These are phyloP conservation scores for Lophium mytilinum DNA, from an alignment of 495 filamentous ascomycete species.

Conservation along the genomic window DNA sequence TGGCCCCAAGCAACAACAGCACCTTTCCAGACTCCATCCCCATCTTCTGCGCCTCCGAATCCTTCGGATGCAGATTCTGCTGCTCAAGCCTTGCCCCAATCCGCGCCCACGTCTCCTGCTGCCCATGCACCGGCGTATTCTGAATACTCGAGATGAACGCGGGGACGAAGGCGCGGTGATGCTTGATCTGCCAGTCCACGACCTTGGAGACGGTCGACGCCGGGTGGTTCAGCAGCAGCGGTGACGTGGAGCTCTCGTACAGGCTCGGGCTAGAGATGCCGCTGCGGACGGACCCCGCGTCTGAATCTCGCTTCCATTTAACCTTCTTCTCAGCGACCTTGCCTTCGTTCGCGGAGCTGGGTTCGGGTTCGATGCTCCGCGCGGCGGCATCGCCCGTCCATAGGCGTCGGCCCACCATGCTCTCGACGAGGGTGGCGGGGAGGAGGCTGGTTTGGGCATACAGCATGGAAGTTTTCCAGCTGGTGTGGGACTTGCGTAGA, in stretches of 20 bases:
- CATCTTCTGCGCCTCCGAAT: constrained; percentile 14
- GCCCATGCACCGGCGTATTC: constrained; percentile 45
- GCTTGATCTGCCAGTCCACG: constrained; percentile 49
- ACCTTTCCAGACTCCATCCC: constrained; percentile 43
- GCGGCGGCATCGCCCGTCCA: constrained; percentile 6
- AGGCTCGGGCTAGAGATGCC: constrained; percentile 1
- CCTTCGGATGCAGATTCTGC: constrained; percentile 26
- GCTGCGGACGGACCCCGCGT: background rate
- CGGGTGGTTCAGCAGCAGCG: constrained; percentile 31
- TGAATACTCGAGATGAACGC: constrained; percentile 52
- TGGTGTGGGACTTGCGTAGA: constrained; percentile 56
- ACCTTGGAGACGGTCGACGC: constrained; percentile 38
- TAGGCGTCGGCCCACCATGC: constrained; percentile 49
- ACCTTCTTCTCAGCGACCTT: constrained; percentile 13
- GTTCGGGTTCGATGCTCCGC: constrained; percentile 19
- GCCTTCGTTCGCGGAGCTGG: constrained; percentile 9
- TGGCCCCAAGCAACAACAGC: constrained; percentile 46
- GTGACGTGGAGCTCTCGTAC: constrained; percentile 3
- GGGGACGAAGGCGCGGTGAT: constrained; percentile 49
- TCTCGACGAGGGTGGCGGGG: constrained; percentile 48
- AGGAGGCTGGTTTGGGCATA: constrained; percentile 49
- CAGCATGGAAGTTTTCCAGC: constrained; percentile 49
- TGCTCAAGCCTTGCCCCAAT: constrained; percentile 45
- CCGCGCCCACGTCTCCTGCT: constrained; percentile 49
- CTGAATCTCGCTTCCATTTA: background rate